phyloP scores from a whole-genome alignment of 2,329 filamentous ascomycete genomes.

The Daldinia sp. region DNA sequence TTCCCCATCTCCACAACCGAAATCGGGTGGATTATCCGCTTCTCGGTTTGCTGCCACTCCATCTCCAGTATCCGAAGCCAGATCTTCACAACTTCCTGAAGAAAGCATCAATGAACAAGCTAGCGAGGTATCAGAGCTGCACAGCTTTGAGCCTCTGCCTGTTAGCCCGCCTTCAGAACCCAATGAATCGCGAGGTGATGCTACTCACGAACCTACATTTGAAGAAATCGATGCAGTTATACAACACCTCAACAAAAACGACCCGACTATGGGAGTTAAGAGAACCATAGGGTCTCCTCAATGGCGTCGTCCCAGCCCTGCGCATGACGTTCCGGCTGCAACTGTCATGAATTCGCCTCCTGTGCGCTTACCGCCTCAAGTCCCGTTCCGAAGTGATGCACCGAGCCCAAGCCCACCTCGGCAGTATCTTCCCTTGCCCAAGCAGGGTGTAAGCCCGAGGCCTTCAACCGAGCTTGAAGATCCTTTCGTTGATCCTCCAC shows the following conservation, averaged over 20 bases:
- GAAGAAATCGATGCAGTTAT: slow-evolving; percentile 95
- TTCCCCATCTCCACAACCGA: slow-evolving; percentile 57
- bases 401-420: slow-evolving; percentile 76
- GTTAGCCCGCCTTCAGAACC: slow-evolving; percentile 50
- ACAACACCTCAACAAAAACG: slow-evolving; percentile 81
- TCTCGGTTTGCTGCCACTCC: slow-evolving; percentile 61
- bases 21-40: slow-evolving; percentile 57
- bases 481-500: slow-evolving; percentile 68
- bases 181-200: slow-evolving; percentile 43
- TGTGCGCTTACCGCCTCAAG: slow-evolving; percentile 64
- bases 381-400: slow-evolving; percentile 72
- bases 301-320: slow-evolving; percentile 61
- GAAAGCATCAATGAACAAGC: slow-evolving; percentile 15
- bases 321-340: slow-evolving; percentile 54
- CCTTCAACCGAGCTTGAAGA: slow-evolving; percentile 70
- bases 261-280: slow-evolving; percentile 81
- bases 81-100: slow-evolving; percentile 18
- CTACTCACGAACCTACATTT: slow-evolving; percentile 66
- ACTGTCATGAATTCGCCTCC: slow-evolving; percentile 62
- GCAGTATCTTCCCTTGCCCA: slow-evolving; percentile 62
- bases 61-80: slow-evolving; percentile 52
- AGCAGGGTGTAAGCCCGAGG: slow-evolving; percentile 61
- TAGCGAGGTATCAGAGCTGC: slow-evolving; percentile 48
- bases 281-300: slow-evolving; percentile 63
- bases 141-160: slow-evolving; percentile 52